Base-by-base conservation (phyloP, 768 basidiomycete genomes). In the Suillus subalutaceus region DNA sequence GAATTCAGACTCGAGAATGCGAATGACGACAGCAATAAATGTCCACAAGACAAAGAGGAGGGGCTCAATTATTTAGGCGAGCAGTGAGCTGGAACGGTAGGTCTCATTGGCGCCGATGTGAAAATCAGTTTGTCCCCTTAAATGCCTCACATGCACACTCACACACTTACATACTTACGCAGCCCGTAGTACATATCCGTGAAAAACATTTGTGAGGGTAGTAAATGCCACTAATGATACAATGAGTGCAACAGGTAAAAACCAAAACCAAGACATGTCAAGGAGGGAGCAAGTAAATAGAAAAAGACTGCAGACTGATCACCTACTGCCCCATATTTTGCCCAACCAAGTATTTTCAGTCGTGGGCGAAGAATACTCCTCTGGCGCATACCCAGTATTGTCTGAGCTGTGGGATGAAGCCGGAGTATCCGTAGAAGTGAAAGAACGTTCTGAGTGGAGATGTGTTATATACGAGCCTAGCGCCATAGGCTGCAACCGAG, bases 401-500 rank as follows among this genome's bases (percentile, higher is more conserved):
- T 64, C 69, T 30, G 52, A 55, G 41, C 63, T 44, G 56, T 70
- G 65, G 37, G 74, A 67, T 30, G 69, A 37, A 2, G 43, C 56
- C 63, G 74, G 56, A 43, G 65, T 50, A 37, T 73, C 75, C 62
- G 76, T 70, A 60, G 65, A 64, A 48, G 70, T 12, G 63, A 72
- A 76, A 9, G 77, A 77, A 67, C 69, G 73, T 30, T 77, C 77
- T 44, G 76, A 76, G 65, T 73, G 77, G 43, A 79, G 71, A 67
- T 66, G 72, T 55, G 78, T 75, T 60, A 72, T 75, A 52, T 82
- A 78, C 18, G 74, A 78, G 16, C 79, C 82, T 44, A 83, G 74
- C 18, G 80, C 70, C 79, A 86, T 80, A 46, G 85, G 82, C 66
- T 86, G 82, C 58, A 82, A 70, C 65, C 93, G 90, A 60, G 93